Evolutionary conservation across 495 filamentous ascomycete genomes (phyloP).

Genomic region (Aspergillus avenaceus): DNA sequence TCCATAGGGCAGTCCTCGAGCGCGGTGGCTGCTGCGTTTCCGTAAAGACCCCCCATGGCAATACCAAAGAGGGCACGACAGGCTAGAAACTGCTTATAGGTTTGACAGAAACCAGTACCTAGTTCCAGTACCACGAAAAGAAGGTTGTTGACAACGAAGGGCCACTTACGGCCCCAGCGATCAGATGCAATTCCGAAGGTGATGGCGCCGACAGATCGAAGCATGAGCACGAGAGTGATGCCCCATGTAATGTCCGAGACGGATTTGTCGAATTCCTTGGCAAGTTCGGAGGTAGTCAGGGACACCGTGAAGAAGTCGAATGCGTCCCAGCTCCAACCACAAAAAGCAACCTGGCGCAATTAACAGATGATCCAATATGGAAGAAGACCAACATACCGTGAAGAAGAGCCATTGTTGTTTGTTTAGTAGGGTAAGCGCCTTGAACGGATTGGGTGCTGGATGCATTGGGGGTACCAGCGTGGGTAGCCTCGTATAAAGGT

Average conservation of each 20-base stretch:
- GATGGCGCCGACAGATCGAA: slow-evolving; percentile 67
- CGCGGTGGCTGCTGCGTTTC: slow-evolving; percentile 82
- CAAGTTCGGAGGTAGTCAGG: slow-evolving; percentile 65
- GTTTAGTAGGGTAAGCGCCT: slow-evolving; percentile 63
- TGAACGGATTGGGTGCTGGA: slow-evolving; percentile 75
- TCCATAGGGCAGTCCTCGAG: slow-evolving; percentile 77
- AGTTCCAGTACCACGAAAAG: slow-evolving; percentile 79
- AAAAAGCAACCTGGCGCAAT: slow-evolving; percentile 51
- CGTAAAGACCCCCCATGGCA: slow-evolving; percentile 86
- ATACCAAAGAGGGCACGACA: slow-evolving; percentile 83
- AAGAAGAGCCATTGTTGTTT: slow-evolving; percentile 84
- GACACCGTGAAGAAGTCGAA: slow-evolving; percentile 93
- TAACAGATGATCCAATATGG: not conserved
- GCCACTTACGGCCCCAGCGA: slow-evolving; percentile 85
- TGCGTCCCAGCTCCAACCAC: slow-evolving; percentile 80
- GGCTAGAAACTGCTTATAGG: slow-evolving; percentile 73
- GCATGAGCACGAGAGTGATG: slow-evolving; percentile 82
- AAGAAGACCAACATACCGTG: slow-evolving; percentile 32
- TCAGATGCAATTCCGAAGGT: slow-evolving; percentile 77
- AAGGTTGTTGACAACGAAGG: slow-evolving; percentile 77
- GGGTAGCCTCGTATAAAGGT: slow-evolving; percentile 66
- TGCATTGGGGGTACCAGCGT: slow-evolving; percentile 73
- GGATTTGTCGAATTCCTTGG: slow-evolving; percentile 58
- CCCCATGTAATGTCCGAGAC: slow-evolving; percentile 85
- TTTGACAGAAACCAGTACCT: slow-evolving; percentile 73